Conservation (phyloP, 2,329 filamentous ascomycete species). For the Hansfordia pulvinata region DNA sequence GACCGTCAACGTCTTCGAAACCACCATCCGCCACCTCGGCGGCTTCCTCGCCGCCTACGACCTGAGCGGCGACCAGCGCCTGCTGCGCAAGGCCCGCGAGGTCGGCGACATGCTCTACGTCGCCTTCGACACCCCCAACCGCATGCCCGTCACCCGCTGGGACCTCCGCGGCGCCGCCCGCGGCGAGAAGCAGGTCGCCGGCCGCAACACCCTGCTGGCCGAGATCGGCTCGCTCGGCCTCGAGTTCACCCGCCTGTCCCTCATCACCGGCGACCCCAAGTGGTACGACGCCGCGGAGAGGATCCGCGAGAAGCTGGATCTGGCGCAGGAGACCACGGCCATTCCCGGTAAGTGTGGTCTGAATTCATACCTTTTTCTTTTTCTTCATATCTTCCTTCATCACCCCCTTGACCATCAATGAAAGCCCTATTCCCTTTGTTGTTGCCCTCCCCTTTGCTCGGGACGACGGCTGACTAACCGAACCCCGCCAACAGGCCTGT, state of each 20-base stretch:
- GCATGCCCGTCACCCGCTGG: constrained; percentile 17
- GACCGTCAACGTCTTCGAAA: constrained; percentile 22
- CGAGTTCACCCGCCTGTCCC: constrained; percentile 18
- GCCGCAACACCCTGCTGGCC: constrained; percentile 10
- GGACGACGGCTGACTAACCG: constrained; percentile 51
- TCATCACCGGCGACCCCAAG: constrained; percentile 16
- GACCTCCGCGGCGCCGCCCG: constrained; percentile 8
- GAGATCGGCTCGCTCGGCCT: constrained; percentile 17
- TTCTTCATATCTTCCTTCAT: too few relatives aligned
- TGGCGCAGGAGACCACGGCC: constrained; percentile 17
- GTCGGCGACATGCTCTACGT: constrained; percentile 23
- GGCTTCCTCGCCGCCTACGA: constrained; percentile 21
- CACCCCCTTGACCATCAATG: too few relatives aligned
- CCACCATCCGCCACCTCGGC: constrained; percentile 20
- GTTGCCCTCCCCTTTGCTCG: constrained; percentile 32
- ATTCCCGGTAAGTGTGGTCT: constrained; percentile 13
- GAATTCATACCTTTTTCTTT: too few relatives aligned
- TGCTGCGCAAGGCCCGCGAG: constrained; percentile 23
- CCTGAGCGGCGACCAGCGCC: constrained; percentile 17
- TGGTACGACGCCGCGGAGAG: constrained; percentile 17
- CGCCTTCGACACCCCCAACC: constrained; percentile 17
- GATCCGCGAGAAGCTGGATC: constrained; percentile 12
- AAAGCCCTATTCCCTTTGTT: not conserved
- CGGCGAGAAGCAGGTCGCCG: constrained; percentile 9
- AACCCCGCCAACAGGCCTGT: constrained; percentile 51